phyloP scores from a whole-genome alignment of 1,284 basidiomycete species.

The Pseudozyma flocculosa region DNA sequence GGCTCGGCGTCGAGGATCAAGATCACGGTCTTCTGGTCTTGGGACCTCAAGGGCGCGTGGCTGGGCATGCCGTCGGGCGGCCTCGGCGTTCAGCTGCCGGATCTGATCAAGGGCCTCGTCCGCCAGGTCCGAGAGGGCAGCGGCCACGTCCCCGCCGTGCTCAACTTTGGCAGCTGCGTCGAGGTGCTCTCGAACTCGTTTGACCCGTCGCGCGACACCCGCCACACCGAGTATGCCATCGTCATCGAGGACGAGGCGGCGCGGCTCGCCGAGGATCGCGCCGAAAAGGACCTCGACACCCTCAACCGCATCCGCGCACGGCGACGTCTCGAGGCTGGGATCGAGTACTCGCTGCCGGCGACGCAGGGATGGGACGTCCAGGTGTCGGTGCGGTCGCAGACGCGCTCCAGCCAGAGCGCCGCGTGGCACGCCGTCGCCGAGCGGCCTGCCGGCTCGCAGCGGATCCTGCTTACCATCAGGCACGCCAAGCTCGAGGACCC shows the following conservation, averaged over 20 bases:
- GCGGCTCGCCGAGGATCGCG: slow-evolving; percentile 23
- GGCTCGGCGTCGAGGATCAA: slow-evolving; percentile 16
- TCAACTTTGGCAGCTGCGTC: slow-evolving; percentile 78
- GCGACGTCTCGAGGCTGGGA: slow-evolving; percentile 69
- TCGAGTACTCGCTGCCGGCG: slow-evolving; percentile 77
- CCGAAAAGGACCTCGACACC: slow-evolving; percentile 31
- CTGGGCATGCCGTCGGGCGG: slow-evolving; percentile 51
- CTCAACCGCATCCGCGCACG: slow-evolving; percentile 61
- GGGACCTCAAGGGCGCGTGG: slow-evolving; percentile 88
- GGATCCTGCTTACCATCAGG: slow-evolving; percentile 15
- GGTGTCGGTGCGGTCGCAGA: slow-evolving; percentile 59
- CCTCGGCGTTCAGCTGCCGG: slow-evolving; percentile 67
- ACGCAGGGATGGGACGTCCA: slow-evolving; percentile 88
- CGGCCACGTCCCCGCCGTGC: slow-evolving; percentile 71
- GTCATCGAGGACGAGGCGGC: slow-evolving; percentile 68
- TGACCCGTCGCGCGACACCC: slow-evolving; percentile 76
- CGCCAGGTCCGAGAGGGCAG: slow-evolving; percentile 75
- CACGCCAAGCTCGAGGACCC: slow-evolving; percentile 18
- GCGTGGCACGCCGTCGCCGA: slow-evolving; percentile 65
- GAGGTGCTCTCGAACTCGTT: slow-evolving; percentile 75
- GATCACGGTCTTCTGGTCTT: slow-evolving; percentile 91
- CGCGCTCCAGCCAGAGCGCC: slow-evolving; percentile 64
- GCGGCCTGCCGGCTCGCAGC: slow-evolving; percentile 9
- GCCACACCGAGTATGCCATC: slow-evolving; percentile 82
- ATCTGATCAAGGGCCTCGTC: slow-evolving; percentile 76